A percentile compares a stretch with the other conserved stretches of the same genome.
Evolutionary conservation across 2,329 filamentous ascomycete species (phyloP).

Genomic region (Aspergillus eucalypticola): DNA sequence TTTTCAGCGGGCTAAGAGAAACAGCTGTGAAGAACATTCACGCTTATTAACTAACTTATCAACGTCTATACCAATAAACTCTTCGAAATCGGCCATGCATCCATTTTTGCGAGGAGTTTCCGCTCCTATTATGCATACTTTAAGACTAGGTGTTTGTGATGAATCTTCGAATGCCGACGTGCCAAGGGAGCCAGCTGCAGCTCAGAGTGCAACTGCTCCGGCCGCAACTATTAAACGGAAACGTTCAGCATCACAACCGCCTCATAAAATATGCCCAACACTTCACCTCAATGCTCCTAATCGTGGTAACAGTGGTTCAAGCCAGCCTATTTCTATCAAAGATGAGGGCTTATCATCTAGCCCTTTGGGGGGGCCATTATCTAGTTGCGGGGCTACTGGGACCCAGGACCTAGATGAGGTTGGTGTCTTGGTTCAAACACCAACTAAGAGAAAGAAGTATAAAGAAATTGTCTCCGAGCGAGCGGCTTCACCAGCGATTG

Average conservation of each 20-base stretch:
- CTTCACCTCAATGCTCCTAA: not conserved
- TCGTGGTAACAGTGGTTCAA: conserved; percentile 5
- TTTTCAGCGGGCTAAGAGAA: conserved; percentile 27
- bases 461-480: not conserved
- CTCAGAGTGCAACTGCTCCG: not conserved
- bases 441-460: conserved; percentile 38
- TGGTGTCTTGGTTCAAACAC: conserved; percentile 42
- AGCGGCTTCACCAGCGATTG: not conserved
- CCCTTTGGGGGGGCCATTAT: conserved; percentile 21
- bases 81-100: not conserved
- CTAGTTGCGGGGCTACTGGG: conserved; percentile 44
- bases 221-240: conserved; percentile 27
- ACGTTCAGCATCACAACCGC: conserved; percentile 5
- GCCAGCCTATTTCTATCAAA: conserved; percentile 33
- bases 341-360: conserved; percentile 39
- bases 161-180: not conserved
- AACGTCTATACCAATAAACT: not conserved
- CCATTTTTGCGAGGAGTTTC: not conserved
- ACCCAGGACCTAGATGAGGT: conserved; percentile 63
- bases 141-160: not conserved
- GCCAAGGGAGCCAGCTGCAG: not conserved
- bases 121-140: not conserved
- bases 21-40: not conserved
- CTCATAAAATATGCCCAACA: not conserved
- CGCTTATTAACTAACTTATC: not conserved